Conservation (phyloP, 805 yeast species). For the Wickerhamia fluorescens region DNA sequence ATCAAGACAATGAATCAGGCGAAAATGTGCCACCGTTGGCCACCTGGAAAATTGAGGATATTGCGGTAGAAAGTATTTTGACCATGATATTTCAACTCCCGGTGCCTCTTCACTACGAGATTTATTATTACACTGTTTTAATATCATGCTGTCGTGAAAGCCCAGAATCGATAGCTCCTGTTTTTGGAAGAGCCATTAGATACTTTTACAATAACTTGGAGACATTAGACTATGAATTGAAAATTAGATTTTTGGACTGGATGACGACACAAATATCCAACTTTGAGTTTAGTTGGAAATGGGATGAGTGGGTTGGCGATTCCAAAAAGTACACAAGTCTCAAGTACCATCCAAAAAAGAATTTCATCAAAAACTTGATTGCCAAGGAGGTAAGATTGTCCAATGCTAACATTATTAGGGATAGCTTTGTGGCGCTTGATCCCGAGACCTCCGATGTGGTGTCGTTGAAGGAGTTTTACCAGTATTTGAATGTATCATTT, state of each 20-base stretch:
- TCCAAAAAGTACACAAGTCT: conserved; percentile 38
- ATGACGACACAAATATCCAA: conserved; percentile 88
- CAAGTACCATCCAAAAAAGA: conserved; percentile 63
- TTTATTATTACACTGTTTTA: conserved; percentile 78
- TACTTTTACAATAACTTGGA: conserved; percentile 66
- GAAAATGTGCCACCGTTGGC: conserved; percentile 41
- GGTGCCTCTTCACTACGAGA: conserved; percentile 51
- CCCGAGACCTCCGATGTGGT: conserved; percentile 21
- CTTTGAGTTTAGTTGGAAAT: conserved; percentile 94
- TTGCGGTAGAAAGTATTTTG: conserved; percentile 76
- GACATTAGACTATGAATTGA: conserved; percentile 67
- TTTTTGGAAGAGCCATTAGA: conserved; percentile 86
- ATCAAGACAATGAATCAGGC: conserved; percentile 35
- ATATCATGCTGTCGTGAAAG: conserved; percentile 82
- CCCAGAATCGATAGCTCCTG: conserved; percentile 76
- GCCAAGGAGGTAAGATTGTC: conserved; percentile 79
- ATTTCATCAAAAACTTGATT: conserved; percentile 70
- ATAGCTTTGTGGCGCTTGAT: conserved; percentile 45
- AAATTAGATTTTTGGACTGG: conserved; percentile 77
- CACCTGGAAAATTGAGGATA: conserved; percentile 88
- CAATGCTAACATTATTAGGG: conserved; percentile 63
- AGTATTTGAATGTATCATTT: conserved; percentile 32
- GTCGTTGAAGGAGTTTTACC: conserved; percentile 30
- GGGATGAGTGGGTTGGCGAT: conserved; percentile 87
- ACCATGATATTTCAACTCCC: conserved; percentile 76